Base-by-base conservation (phyloP, 2,329 filamentous ascomycete genomes). In the Ophiostoma montium region DNA sequence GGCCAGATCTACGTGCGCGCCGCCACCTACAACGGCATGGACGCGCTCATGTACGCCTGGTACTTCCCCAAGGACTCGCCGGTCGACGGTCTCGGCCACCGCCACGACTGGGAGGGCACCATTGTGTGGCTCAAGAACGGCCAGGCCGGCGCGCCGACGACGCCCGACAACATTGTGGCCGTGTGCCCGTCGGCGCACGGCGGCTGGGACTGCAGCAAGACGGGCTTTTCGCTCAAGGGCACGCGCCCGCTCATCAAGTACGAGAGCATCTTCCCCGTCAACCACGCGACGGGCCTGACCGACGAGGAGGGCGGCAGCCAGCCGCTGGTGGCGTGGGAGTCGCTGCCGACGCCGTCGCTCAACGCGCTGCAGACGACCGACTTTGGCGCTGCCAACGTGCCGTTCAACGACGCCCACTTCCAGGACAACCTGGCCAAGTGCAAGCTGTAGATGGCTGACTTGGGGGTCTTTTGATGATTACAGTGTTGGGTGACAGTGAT, bases 61-160 rank as follows among this genome's bases (percentile, higher is more conserved):
- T 71, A 69, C 56, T 62, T 68, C 56, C 69, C 69, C 46, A 71
- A 72, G 59, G 68, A 71, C 51, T 58, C 63, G 53, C 65, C 67
- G 11, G 57, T 55, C 23, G 41, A 50, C 0, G 65, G 63, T 0
- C 52, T 59, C 2, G 59, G 61, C 31, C 65, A 69, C 50, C 63
- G 66, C 3, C 63, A 67, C 51, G 66, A 69, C 54, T 68, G 65
- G 65, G 65, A 68, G 54, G 61, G 57, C 46, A 53, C 57, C 15
- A 58, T 68, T 3, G 56, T 68, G 13, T 59, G 36, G 36, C 46
- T 54, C 47, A 66, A 43, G 52, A 63, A 16, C 49, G 56, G 56
- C 47, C 66, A 43, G 52, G 62, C 13, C 49, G 56, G 56, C 46
- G 53, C 56, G 5, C 54, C 56, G 16, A 50, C 58, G 15, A 57